A percentile compares a stretch with the other conserved stretches of the same genome.
phyloP scores from a whole-genome alignment of 139 green algal species.

The Bryopsis sp. region DNA sequence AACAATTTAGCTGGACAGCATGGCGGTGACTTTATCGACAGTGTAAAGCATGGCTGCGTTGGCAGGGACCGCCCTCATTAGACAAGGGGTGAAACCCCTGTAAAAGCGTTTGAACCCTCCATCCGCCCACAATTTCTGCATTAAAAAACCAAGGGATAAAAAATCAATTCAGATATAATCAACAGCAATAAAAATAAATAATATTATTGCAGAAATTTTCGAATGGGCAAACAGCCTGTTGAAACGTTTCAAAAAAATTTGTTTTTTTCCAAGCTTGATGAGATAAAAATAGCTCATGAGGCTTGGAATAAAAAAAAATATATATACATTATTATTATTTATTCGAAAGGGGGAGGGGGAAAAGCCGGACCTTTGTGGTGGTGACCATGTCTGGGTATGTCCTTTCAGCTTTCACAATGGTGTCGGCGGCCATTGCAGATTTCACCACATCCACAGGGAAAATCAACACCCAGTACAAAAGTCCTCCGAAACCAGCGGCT shows the following conservation, averaged over 20 bases:
- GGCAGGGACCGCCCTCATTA: conserved; percentile 74
- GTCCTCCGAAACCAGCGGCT: conserved; percentile 59
- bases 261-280: too few relatives aligned
- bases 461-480: conserved; percentile 80
- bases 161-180: too few relatives aligned
- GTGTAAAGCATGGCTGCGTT: conserved; percentile 89
- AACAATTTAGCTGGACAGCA: too few relatives aligned
- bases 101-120: conserved; percentile 81
- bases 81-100: conserved; percentile 82
- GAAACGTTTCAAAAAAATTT: too few relatives aligned
- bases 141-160: not conserved
- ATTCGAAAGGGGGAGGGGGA: too few relatives aligned
- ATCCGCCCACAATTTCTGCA: conserved; percentile 54
- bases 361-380: conserved; percentile 46
- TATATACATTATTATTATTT: too few relatives aligned
- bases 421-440: conserved; percentile 80
- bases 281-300: too few relatives aligned
- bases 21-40: conserved; percentile 61
- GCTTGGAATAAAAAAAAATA: too few relatives aligned
- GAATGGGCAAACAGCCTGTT: too few relatives aligned
- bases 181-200: not conserved
- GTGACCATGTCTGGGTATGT: conserved; percentile 54
- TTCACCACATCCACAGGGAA: conserved; percentile 91
- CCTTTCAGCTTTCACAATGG: conserved; percentile 51
- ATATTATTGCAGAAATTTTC: too few relatives aligned